Percentiles rank a stretch among this genome's conserved stretches.
These are phyloP conservation scores for Hypoxylon fragiforme DNA, from an alignment of 495 filamentous ascomycete species.

Conservation along the genomic window DNA sequence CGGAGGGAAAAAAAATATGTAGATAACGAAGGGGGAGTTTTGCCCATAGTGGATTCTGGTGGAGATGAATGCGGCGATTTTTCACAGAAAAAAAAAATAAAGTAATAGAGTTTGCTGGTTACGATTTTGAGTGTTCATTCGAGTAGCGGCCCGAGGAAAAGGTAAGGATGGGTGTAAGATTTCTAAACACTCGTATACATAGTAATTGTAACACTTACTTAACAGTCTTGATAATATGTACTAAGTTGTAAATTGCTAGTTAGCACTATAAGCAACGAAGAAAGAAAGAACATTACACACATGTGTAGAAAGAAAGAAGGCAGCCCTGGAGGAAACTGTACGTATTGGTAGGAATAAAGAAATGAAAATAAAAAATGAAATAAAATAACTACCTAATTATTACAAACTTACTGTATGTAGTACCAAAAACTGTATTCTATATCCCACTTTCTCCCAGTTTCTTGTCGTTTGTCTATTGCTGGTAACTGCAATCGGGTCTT, in stretches of 20 bases:
- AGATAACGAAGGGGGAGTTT: slow-evolving; percentile 11
- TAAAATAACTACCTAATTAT: too few relatives aligned
- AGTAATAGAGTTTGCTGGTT: slow-evolving; percentile 7
- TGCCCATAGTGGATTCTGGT: slow-evolving; percentile 13
- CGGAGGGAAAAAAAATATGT: slow-evolving; percentile 6
- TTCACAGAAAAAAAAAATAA: slow-evolving; percentile 1
- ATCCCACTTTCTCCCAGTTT: slow-evolving; percentile 16
- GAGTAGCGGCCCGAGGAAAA: not conserved
- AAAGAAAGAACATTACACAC: not conserved
- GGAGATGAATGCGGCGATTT: slow-evolving; percentile 14
- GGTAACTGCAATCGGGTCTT: slow-evolving; percentile 18
- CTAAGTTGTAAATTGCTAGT: too few relatives aligned
- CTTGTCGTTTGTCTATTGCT: slow-evolving; percentile 23
- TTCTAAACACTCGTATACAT: too few relatives aligned
- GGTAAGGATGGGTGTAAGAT: not conserved
- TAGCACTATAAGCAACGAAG: too few relatives aligned
- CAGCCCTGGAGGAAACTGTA: not conserved
- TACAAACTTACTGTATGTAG: slow-evolving; percentile 19
- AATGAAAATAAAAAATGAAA: slow-evolving; percentile 12
- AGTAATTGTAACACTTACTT: too few relatives aligned
- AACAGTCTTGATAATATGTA: too few relatives aligned
- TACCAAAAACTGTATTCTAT: slow-evolving; percentile 4
- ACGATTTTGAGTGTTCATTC: slow-evolving; percentile 3
- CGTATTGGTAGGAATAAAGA: not conserved
- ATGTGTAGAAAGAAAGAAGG: slow-evolving; percentile 5